Conservation (phyloP, 1,139 yeast genomes). For the Pichia sp. region DNA sequence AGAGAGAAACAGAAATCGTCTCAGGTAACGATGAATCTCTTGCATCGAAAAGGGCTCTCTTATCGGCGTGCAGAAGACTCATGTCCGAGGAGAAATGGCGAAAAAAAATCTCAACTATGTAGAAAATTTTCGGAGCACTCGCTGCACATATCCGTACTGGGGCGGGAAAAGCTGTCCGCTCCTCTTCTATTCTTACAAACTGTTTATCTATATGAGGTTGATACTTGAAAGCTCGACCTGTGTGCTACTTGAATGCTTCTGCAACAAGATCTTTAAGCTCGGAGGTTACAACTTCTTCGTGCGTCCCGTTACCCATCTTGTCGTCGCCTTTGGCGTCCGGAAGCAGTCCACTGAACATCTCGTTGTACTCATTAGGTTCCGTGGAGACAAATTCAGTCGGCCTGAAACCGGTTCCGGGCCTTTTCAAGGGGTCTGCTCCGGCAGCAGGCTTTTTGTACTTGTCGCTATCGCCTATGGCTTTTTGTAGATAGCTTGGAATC, state of each 20-base stretch:
- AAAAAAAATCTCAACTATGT: neutral
- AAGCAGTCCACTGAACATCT: slow-evolving; percentile 10
- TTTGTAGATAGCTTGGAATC: slow-evolving; percentile 70
- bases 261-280: slow-evolving; percentile 33
- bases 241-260: slow-evolving; percentile 25
- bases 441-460: slow-evolving; percentile 10
- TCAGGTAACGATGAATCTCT: too few species aligned
- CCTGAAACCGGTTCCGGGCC: slow-evolving; percentile 8
- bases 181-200: neutral
- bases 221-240: too few species aligned
- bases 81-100: neutral
- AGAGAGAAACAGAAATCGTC: too few species aligned
- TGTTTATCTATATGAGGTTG: neutral
- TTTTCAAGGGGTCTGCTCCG: slow-evolving; percentile 7
- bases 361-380: slow-evolving; percentile 15
- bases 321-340: slow-evolving; percentile 7
- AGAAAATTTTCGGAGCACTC: slow-evolving; percentile 9
- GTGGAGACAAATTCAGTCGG: neutral
- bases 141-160: slow-evolving; percentile 15
- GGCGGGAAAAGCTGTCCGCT: neutral
- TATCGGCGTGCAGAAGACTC: neutral
- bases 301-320: slow-evolving; percentile 11
- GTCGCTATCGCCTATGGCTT: slow-evolving; percentile 62
- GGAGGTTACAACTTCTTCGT: slow-evolving; percentile 26
- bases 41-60: neutral